Evolutionary conservation across 331 rosid genomes (phyloP), one percentile per base, ranked within the genome.

Genomic region (Quercus tomentella): DNA sequence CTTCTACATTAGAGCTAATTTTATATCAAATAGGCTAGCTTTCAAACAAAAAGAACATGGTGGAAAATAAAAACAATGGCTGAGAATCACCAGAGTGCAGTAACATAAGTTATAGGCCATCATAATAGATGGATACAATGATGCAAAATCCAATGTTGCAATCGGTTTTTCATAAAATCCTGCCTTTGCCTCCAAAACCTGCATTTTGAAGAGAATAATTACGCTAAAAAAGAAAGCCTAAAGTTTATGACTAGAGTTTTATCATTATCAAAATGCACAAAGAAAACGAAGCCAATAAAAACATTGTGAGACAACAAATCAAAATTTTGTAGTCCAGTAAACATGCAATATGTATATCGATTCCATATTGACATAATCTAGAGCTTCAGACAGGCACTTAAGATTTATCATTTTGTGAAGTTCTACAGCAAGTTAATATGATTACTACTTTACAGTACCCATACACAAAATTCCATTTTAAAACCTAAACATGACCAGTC

Each of bases 81-180:
- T 17, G 73, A 86, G 76, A 79, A 58, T 85, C 89, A 95, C 99
- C 97, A 95, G 89, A 80, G 99, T 91, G 86, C 99, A 95, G 86
- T 95, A 95, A 80, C 99, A 95, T 84, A 95, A 82, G 86, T 95
- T 95, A 90, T 95, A 95, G 72, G 99, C 99, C 99, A 95, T 95
- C 99, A 95, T 95, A 74, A 95, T 95, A 43, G 99, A 95, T 22
- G 99, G 99, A 88, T 95, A 95, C 85, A 95, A 80, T 33, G 99
- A 95, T 72, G 99, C 99, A 82, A 95, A 95, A 88, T 95, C 99
- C 87, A 95, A 86, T 25, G 99, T 95, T 82, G 97, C 98, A 87
- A 95, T 95, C 66, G 99, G 99, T 82, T 93, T 95, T 82, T 93
- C 97, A 82, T 90, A 95, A 82, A 86, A 95, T 79, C 99, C 99